Evolutionary conservation across 495 filamentous ascomycete species (phyloP), one percentile per base, ranked within the genome.

Genomic region (Penicillium paradoxum): DNA sequence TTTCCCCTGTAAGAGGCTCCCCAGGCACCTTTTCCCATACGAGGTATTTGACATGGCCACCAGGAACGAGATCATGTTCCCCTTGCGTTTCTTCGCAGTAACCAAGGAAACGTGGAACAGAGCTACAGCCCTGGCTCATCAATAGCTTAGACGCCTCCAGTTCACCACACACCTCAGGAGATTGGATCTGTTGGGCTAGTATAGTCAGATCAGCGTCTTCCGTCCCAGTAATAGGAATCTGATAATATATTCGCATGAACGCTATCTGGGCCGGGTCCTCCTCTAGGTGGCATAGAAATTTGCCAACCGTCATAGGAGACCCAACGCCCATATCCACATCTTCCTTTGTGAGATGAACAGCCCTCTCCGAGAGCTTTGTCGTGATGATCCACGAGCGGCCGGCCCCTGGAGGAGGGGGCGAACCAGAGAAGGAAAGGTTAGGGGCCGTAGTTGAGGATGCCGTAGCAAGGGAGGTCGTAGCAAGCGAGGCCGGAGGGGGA

Each of bases 151-250:
- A 57, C 1, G 46, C 34, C 41, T 54, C 58, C 22, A 46, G 46
- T 19, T 56, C 58, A 25, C 50, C 58, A 57, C 50, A 48, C n/a
- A 57, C 34, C 11, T 6, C 34, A 48, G 36, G 33, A 45, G 54
- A 36, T 24, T 22, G 2, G 38, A 27, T 17, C 19, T 60, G 58
- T 48, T 32, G 6, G n/a, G 45, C 54, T 24, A 51, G 45, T 30
- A 54, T 60, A 15, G 30, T 51, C 22, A 7, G 42, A 15, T 55
- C 38, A 32, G 55, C 46, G 25, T 57, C 51, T 36, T 61, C 58
- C 32, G 58, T 60, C 21, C 54, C 50, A 47, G 50, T 49, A 50
- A 58, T 55, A 37, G 58, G 54, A 49, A 61, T 61, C 54, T 55
- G 51, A 17, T 57, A 5, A 39, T 57, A 57, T 10, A 60, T 49